phyloP scores from a whole-genome alignment of 2,329 filamentous ascomycete species.

The Penicillium concentricum region DNA sequence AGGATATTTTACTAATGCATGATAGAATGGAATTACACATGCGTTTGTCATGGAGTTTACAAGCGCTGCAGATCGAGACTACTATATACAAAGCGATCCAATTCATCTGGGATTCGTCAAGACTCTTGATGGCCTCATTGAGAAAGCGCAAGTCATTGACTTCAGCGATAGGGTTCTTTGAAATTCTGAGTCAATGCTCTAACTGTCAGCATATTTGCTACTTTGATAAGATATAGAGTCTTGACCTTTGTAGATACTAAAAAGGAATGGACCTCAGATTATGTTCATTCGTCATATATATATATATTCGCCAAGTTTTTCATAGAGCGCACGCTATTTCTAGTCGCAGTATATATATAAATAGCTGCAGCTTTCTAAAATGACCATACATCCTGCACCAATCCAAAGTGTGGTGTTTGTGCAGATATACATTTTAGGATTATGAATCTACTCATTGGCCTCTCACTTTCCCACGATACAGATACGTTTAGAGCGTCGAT shows the following conservation, averaged over 20 bases:
- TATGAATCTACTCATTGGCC: background rate
- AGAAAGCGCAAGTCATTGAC: slow-evolving; percentile 40
- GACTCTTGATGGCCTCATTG: slow-evolving; percentile 32
- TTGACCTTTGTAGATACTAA: background rate
- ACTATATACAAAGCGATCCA: slow-evolving; percentile 66
- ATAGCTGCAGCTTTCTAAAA: background rate
- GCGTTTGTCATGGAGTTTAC: slow-evolving; percentile 69
- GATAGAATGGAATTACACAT: slow-evolving; percentile 62
- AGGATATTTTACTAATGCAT: background rate
- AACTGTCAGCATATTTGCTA: background rate
- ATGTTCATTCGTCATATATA: background rate
- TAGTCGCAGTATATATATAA: background rate
- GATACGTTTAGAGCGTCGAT: background rate
- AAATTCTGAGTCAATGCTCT: background rate
- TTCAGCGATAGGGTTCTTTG: slow-evolving; percentile 30
- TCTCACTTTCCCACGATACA: background rate
- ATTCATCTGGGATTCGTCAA: slow-evolving; percentile 62
- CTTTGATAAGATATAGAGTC: background rate
- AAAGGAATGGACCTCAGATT: background rate
- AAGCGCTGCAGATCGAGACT: slow-evolving; percentile 62
- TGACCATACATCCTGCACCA: background rate
- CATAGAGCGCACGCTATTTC: background rate
- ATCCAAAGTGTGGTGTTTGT: background rate
- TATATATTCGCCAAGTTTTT: background rate
- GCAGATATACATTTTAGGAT: background rate